These are phyloP conservation scores for Prorocentrum cordatum DNA, from an alignment of 169 alveolate genomes.

Conservation along the genomic window DNA sequence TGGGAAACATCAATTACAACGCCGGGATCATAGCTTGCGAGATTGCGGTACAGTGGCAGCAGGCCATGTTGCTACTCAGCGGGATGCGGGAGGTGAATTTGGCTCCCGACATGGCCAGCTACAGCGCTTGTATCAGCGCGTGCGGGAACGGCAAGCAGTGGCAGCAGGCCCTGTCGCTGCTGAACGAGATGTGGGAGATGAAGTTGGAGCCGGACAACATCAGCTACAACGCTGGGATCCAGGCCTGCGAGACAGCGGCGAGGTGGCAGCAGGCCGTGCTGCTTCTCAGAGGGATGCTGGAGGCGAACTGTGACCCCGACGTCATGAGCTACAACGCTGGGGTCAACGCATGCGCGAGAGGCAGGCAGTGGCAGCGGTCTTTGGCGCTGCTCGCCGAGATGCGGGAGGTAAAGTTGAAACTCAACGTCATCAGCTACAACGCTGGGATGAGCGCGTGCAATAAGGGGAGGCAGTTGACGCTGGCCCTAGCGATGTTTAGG, in stretches of 20 bases:
- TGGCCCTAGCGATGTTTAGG: not conserved
- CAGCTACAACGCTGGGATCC: constrained; percentile 6
- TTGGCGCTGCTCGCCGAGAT: not conserved
- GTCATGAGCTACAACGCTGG: constrained; percentile 5
- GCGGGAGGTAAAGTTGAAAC: not conserved
- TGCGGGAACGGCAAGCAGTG: constrained; percentile 10
- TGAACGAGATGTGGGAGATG: not conserved
- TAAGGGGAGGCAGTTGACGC: not conserved
- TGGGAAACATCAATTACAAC: not conserved
- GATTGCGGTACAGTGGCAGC: constrained; percentile 1
- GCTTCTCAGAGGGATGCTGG: not conserved
- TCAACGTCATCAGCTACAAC: constrained; percentile 10
- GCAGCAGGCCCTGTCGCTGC: not conserved
- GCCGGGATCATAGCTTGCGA: constrained; percentile 13
- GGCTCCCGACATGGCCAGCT: not conserved
- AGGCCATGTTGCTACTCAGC: not conserved
- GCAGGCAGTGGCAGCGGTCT: not conserved
- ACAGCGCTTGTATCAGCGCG: constrained; percentile 6
- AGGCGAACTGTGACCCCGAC: not conserved
- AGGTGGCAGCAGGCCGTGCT: not conserved
- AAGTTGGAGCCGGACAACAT: not conserved
- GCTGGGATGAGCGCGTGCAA: not conserved
- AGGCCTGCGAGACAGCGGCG: constrained; percentile 7
- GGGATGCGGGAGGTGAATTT: not conserved
- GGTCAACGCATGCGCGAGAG: not conserved